Conservation (phyloP, 116 monocot genomes). For the Dioscorea cayenensis region DNA sequence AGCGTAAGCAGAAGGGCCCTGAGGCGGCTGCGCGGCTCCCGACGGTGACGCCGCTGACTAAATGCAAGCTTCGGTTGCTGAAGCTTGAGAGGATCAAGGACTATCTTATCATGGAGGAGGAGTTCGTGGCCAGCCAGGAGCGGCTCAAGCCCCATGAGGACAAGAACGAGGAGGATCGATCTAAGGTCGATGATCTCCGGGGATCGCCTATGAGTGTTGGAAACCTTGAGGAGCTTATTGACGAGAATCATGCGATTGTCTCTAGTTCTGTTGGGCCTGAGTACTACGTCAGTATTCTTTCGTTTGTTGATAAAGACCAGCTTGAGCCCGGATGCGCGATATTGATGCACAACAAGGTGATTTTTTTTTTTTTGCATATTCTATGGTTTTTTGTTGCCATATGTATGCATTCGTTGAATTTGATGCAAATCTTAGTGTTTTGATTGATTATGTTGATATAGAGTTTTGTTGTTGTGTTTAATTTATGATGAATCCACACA, state of each 20-base stretch:
- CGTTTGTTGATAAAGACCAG: constrained; percentile 95
- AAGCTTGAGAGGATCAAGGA: constrained; percentile 98
- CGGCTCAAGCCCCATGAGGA: constrained; percentile 87
- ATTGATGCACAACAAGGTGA: constrained; percentile 95
- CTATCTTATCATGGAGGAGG: constrained; percentile 96
- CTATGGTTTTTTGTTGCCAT: no score
- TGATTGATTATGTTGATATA: not conserved
- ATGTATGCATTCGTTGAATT: no score
- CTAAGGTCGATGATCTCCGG: constrained; percentile 92
- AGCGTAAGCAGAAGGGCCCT: constrained; percentile 93
- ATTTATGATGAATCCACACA: not conserved
- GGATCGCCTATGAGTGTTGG: constrained; percentile 98
- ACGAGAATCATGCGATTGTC: constrained; percentile 96
- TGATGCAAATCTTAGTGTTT: not conserved
- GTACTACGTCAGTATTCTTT: constrained; percentile 88
- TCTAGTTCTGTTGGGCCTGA: constrained; percentile 94
- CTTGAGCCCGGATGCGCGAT: constrained; percentile 94
- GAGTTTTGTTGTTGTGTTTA: not conserved
- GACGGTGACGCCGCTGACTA: constrained; percentile 77
- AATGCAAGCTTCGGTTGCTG: constrained; percentile 84
- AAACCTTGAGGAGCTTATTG: constrained; percentile 91
- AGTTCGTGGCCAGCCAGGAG: constrained; percentile 94
- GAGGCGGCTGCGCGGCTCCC: constrained; percentile 91
- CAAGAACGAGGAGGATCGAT: constrained; percentile 92
- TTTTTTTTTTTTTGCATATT: no score